A percentile compares a stretch with the other conserved stretches of the same genome.
Conservation (phyloP, 805 yeast species). For the Ogataea parapolymorpha region DNA sequence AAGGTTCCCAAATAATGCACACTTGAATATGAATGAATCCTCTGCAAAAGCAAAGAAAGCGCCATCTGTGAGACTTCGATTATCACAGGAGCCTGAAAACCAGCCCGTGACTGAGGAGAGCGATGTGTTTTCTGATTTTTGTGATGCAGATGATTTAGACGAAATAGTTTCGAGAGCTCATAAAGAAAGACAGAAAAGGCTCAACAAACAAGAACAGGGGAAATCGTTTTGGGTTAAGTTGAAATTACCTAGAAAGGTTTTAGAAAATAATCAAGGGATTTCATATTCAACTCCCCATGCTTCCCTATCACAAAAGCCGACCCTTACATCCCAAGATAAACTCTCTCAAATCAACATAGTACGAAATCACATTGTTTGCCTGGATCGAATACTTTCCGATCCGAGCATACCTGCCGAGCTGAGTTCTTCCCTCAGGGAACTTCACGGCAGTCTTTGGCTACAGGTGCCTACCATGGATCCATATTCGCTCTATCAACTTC, state of each 20-base stretch:
- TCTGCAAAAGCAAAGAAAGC: background rate
- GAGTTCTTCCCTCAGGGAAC: slow-evolving; percentile 5
- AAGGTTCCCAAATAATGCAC: background rate
- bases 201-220: background rate
- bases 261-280: too few relatives aligned
- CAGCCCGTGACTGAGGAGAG: background rate
- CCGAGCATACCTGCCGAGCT: slow-evolving; percentile 13
- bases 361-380: slow-evolving; percentile 3
- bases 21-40: background rate
- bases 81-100: slow-evolving; percentile 1
- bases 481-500: slow-evolving; percentile 9
- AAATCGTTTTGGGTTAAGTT: slow-evolving; percentile 11
- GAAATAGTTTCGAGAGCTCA: slow-evolving; percentile 16
- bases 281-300: too few relatives aligned
- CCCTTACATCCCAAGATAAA: too few relatives aligned
- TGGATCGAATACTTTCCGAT: slow-evolving; percentile 9
- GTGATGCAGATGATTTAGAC: slow-evolving; percentile 15
- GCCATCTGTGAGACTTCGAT: slow-evolving; percentile 1
- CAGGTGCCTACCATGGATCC: slow-evolving; percentile 12
- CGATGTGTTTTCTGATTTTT: slow-evolving; percentile 11
- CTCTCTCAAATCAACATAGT: slow-evolving; percentile 4
- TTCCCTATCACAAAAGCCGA: too few relatives aligned
- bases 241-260: slow-evolving; percentile 5
- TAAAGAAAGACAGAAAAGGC: slow-evolving; percentile 8
- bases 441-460: slow-evolving; percentile 11